phyloP scores from a whole-genome alignment of 257 asterid genomes.

The Solanum virginianum region DNA sequence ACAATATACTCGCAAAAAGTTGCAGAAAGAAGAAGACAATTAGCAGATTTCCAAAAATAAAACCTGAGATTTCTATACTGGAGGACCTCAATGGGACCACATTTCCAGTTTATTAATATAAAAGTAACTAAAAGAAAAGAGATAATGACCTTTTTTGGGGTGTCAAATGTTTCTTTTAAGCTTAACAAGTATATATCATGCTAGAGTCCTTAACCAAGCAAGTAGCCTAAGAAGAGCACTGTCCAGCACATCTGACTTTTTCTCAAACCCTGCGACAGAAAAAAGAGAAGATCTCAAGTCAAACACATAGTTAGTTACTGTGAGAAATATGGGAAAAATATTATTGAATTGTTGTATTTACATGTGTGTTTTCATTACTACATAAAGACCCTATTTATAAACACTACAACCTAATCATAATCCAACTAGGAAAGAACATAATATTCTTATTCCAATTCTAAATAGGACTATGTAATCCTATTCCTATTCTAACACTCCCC shows the following conservation, averaged over 20 bases:
- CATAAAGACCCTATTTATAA: too few relatives aligned
- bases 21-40: not conserved
- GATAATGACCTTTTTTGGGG: not conserved
- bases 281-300: not conserved
- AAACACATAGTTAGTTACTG: not conserved
- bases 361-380: too few relatives aligned
- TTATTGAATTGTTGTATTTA: too few relatives aligned
- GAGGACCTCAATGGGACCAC: not conserved
- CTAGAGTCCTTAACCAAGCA: conserved; percentile 82
- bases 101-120: not conserved
- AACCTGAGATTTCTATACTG: not conserved
- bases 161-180: not conserved
- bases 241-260: conserved; percentile 59
- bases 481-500: too few relatives aligned
- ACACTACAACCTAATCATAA: too few relatives aligned
- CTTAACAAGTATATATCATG: conserved; percentile 1
- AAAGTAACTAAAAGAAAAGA: not conserved
- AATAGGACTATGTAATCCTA: too few relatives aligned
- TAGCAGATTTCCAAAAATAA: not conserved
- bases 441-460: too few relatives aligned
- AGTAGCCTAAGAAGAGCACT: conserved; percentile 64
- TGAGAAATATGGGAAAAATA: too few relatives aligned
- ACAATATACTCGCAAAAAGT: not conserved
- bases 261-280: conserved; percentile 50
- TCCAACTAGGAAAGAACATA: too few relatives aligned